Evolutionary conservation across 352 stramenopile species (phyloP).

Genomic region (Halophytophthora polymorphica): DNA sequence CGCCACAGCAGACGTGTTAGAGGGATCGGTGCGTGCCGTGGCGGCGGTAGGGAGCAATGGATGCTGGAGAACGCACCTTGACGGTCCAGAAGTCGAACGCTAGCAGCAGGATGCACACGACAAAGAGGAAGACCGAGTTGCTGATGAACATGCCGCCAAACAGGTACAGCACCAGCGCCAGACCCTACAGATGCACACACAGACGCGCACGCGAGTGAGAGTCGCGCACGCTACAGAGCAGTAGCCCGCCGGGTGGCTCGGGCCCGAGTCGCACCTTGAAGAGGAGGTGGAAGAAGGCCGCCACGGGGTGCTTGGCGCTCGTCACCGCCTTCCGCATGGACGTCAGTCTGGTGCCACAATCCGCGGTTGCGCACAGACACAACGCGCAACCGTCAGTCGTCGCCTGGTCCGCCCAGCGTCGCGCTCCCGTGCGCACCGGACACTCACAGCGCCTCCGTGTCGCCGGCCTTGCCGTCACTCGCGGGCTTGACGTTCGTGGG

Average conservation of each 20-base stretch:
- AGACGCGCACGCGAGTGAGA: not conserved
- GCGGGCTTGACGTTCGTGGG: constrained; percentile 16
- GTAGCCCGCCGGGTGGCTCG: not conserved
- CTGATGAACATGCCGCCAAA: constrained; percentile 89
- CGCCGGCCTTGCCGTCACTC: constrained; percentile 25
- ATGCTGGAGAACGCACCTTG: constrained; percentile 60
- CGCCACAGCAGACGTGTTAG: not conserved
- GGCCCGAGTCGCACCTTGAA: constrained; percentile 85
- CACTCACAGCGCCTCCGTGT: constrained; percentile 63
- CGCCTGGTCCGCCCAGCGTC: too few species aligned
- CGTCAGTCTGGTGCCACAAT: constrained; percentile 34
- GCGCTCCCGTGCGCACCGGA: not conserved
- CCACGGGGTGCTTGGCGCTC: constrained; percentile 90
- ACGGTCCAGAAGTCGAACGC: constrained; percentile 99
- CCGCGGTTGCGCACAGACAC: not conserved
- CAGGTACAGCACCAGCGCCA: constrained; percentile 93
- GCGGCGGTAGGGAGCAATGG: constrained; percentile 29
- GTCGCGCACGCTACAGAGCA: too few species aligned
- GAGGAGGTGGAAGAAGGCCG: constrained; percentile 95
- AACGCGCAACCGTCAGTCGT: not conserved
- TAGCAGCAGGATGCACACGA: constrained; percentile 95
- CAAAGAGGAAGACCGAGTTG: constrained; percentile 96
- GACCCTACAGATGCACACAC: constrained; percentile 19
- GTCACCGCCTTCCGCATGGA: constrained; percentile 70
- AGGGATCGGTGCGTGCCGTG: too few species aligned